Percentiles rank a stretch among this genome's conserved stretches.
phyloP scores from a whole-genome alignment of 331 rosid genomes.

The Rosa hybrid region DNA sequence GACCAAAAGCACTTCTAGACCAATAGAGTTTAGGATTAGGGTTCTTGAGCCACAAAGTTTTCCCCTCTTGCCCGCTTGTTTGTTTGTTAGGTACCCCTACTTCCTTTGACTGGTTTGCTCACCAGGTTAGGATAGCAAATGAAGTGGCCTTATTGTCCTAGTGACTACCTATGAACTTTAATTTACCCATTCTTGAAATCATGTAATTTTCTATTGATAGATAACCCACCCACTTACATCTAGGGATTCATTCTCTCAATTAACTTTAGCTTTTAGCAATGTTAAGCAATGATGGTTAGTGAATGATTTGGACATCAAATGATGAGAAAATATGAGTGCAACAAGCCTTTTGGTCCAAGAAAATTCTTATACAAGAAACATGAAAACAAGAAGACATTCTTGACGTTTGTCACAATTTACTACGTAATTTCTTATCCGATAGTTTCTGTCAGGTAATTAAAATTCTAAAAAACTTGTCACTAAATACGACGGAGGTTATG shows the following conservation, averaged over 20 bases:
- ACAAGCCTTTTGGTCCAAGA: not conserved
- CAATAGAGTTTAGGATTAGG: slow-evolving; percentile 20
- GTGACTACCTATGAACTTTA: not conserved
- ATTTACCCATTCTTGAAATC: not conserved
- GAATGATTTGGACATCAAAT: slow-evolving; percentile 9
- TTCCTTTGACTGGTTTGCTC: not conserved
- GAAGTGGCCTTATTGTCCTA: not conserved
- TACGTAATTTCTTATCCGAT: too few relatives aligned
- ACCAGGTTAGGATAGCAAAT: not conserved
- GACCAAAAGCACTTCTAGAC: not conserved
- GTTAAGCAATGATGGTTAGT: not conserved
- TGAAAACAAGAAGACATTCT: too few relatives aligned
- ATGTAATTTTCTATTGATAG: not conserved
- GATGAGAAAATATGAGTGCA: not conserved
- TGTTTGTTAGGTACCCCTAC: slow-evolving; percentile 1
- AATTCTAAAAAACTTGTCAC: too few relatives aligned
- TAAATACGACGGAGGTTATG: too few relatives aligned
- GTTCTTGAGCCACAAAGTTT: slow-evolving; percentile 61
- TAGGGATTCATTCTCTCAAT: not conserved
- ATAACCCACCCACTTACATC: not conserved
- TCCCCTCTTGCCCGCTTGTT: not conserved
- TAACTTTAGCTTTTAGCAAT: slow-evolving; percentile 7
- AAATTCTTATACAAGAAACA: not conserved
- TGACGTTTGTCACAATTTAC: too few relatives aligned
- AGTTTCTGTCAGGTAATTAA: too few relatives aligned